These are phyloP conservation scores for Falciphora oryzae DNA, from an alignment of 2,329 filamentous ascomycete genomes.

Conservation along the genomic window DNA sequence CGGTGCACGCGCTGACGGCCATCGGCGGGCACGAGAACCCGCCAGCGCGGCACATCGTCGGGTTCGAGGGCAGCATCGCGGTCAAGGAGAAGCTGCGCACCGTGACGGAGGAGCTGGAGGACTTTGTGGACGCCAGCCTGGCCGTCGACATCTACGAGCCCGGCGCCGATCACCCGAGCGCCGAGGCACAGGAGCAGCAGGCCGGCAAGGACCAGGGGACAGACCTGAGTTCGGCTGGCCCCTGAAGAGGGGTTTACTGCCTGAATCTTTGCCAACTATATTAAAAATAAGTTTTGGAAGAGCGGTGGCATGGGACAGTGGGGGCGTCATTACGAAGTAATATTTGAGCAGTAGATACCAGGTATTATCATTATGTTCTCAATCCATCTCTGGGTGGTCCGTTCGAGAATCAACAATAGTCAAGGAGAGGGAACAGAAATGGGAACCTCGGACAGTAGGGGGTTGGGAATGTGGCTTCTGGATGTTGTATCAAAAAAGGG, in stretches of 20 bases:
- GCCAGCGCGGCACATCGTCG: constrained; percentile 88
- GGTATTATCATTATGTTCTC: too few species aligned
- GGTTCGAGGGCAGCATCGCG: constrained; percentile 76
- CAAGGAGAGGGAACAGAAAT: too few species aligned
- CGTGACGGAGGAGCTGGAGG: constrained; percentile 91
- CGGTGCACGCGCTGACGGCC: constrained; percentile 82
- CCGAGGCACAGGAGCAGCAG: constrained; percentile 39
- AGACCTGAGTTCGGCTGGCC: not conserved
- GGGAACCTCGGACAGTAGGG: too few species aligned
- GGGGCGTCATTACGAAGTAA: not conserved
- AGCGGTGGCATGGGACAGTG: not conserved
- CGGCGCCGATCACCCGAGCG: constrained; percentile 39
- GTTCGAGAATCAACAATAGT: too few species aligned
- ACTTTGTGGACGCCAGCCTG: constrained; percentile 86
- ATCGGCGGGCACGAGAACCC: constrained; percentile 96
- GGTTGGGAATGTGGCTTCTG: too few species aligned
- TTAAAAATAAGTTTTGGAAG: too few species aligned
- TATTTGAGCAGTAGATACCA: not conserved
- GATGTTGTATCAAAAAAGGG: too few species aligned
- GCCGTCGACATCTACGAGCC: constrained; percentile 71
- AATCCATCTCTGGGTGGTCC: too few species aligned
- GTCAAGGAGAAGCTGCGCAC: constrained; percentile 97
- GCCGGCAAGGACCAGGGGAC: not conserved
- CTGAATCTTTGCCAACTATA: not conserved
- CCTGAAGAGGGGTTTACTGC: not conserved